Conservation (phyloP, 805 yeast genomes). For the Teunomyces stri region DNA sequence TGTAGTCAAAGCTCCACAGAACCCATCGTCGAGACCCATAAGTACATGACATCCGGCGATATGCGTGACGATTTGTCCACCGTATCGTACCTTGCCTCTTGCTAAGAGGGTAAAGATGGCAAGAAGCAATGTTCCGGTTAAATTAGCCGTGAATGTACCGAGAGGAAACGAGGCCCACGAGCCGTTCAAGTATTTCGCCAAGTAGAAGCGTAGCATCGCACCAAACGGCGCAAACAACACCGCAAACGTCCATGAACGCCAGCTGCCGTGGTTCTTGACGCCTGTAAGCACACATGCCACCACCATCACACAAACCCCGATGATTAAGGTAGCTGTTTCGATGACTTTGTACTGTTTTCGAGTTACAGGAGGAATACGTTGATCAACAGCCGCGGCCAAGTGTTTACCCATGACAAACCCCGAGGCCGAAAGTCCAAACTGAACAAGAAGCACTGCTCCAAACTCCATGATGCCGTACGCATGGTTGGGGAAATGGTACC, state of each 20-base stretch:
- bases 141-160: constrained; percentile 46
- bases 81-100: constrained; percentile 38
- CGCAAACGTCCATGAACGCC: constrained; percentile 71
- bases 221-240: constrained; percentile 73
- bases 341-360: constrained; percentile 19
- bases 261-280: constrained; percentile 31
- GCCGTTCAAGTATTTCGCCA: constrained; percentile 51
- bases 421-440: constrained; percentile 58
- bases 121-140: constrained; percentile 27
- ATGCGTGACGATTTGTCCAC: constrained; percentile 26
- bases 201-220: constrained; percentile 53
- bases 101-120: constrained; percentile 42
- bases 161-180: constrained; percentile 46
- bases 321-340: constrained; percentile 14
- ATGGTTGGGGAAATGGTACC: constrained; percentile 49
- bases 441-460: constrained; percentile 58
- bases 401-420: constrained; percentile 63
- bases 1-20: constrained; percentile 70
- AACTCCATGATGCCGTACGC: constrained; percentile 83
- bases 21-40: constrained; percentile 58
- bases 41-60: constrained; percentile 49
- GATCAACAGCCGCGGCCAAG: constrained; percentile 28
- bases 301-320: constrained; percentile 26
- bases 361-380: constrained; percentile 13
- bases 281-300: constrained; percentile 36